These are phyloP conservation scores for Rhododendron ovatum DNA, from an alignment of 148 eudicot species.

Conservation along the genomic window DNA sequence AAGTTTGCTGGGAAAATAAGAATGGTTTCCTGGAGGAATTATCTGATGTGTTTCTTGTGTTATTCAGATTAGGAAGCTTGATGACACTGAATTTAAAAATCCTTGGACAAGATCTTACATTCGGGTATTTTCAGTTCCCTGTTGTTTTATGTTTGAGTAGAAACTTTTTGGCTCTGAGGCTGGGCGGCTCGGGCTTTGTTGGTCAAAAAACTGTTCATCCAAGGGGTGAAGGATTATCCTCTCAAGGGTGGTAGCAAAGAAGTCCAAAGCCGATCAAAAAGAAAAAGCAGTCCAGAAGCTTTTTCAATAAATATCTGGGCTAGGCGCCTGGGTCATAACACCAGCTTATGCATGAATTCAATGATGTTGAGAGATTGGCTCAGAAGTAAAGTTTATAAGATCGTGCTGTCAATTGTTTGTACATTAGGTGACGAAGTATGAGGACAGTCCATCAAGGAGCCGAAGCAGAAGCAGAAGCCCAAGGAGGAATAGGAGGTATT, in stretches of 20 bases:
- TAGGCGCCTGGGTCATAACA: background rate
- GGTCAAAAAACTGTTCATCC: background rate
- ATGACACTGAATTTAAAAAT: slow-evolving; percentile 92
- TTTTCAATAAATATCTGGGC: background rate
- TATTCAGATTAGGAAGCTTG: slow-evolving; percentile 82
- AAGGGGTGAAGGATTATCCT: background rate
- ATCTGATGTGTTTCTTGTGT: background rate
- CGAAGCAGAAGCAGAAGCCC: slow-evolving; percentile 56
- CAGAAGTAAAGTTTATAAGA: background rate
- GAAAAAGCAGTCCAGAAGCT: background rate
- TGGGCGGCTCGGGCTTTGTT: background rate
- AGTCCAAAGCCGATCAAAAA: background rate
- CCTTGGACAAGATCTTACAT: slow-evolving; percentile 89
- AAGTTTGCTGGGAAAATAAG: background rate
- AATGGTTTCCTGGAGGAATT: background rate
- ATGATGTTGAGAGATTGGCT: background rate
- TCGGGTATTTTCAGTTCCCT: slow-evolving; percentile 44
- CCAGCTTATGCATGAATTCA: background rate
- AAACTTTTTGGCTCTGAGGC: background rate
- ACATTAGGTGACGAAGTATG: slow-evolving; percentile 57
- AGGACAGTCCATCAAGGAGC: slow-evolving; percentile 70
- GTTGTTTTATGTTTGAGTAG: background rate
- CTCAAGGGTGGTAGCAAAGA: background rate
- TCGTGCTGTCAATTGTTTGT: background rate
- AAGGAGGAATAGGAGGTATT: slow-evolving; percentile 63